Evolutionary conservation across 1,139 yeast species (phyloP), one percentile per base, ranked within the genome.

Genomic region (Nadsonia starkeyi-henricii): DNA sequence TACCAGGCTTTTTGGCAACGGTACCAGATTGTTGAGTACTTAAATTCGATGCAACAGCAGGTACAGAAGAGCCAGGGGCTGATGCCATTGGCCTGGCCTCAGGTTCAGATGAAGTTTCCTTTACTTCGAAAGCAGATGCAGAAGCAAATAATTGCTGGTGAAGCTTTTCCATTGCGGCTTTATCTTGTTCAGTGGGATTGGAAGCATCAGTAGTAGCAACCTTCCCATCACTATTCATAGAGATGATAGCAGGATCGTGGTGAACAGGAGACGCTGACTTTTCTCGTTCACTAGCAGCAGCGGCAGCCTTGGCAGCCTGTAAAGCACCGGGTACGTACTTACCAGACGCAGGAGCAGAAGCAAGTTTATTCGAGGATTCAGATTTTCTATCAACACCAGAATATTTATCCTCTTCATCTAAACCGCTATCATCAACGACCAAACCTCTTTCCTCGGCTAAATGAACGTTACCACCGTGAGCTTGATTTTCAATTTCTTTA

Each of bases 341-440:
- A 3, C 74, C 75, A 19, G 46, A 30, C 15, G 47, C 26, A 19
- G 42, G 37, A 17, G 45, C 3, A 5, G 45, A 26, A 30, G 12
- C 44, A 3, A 28, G 33, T 20, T 45, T 19, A 45, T 37, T 41
- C n/a, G 51, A 28, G 37, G 47, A 4, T 23, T 45, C 33, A 17
- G 48, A 36, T 4, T 52, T 47, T 54, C 77, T 67, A 51, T 72
- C 77, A 48, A 91, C 98, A 45, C 97, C 97, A 2, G 96, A 86
- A 62, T 89, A 91, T 66, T 85, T 85, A 64, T 88, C 96, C 63
- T 93, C 99, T 66, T 91, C 98, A 63, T 91, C 97, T 57, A 85
- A 57, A 2, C 95, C 96, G 53, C 84, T 76, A 61, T 85, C 95
- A 61, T 85, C 95, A 42, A 83, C 75, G 20, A 63, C 63, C 15